Evolutionary conservation across 2,329 filamentous ascomycete species (phyloP).

Genomic region (Botrytis deweyae): DNA sequence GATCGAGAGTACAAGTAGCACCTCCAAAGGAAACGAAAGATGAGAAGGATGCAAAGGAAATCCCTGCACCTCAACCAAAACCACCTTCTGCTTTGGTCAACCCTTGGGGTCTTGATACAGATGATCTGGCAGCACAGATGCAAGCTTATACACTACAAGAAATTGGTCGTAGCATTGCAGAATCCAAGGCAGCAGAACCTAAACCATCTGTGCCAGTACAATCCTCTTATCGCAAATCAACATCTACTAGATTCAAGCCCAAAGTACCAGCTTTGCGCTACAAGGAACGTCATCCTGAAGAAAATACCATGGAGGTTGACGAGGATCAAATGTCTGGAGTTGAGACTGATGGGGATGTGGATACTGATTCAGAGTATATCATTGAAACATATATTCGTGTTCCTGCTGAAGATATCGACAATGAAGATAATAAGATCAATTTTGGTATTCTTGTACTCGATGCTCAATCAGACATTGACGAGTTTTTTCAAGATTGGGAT

Average conservation of each 20-base stretch:
- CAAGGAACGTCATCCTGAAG: conserved; percentile 54
- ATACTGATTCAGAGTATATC: conserved; percentile 58
- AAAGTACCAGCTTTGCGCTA: conserved; percentile 56
- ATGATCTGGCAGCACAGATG: conserved; percentile 55
- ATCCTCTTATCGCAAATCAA: conserved; percentile 19
- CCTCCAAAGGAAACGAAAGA: background rate
- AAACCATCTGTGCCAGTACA: conserved; percentile 16
- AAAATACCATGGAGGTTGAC: conserved; percentile 26
- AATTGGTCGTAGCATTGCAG: conserved; percentile 45
- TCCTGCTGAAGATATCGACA: conserved; percentile 55
- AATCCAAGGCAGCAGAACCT: conserved; percentile 26
- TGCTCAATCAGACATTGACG: conserved; percentile 46
- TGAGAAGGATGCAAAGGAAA: background rate
- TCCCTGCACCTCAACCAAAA: conserved; percentile 15
- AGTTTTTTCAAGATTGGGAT: conserved; percentile 61
- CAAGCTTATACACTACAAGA: conserved; percentile 58
- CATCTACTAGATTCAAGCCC: conserved; percentile 51
- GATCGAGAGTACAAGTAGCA: conserved; percentile 25
- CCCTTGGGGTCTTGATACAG: conserved; percentile 39
- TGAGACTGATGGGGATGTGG: conserved; percentile 46
- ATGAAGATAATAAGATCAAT: conserved; percentile 49
- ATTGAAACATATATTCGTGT: conserved; percentile 65
- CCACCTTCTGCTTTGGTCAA: conserved; percentile 39
- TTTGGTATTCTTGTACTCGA: conserved; percentile 43
- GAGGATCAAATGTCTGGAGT: conserved; percentile 38